phyloP scores from a whole-genome alignment of 306 rosid genomes.

The Astragalus membranaceus region DNA sequence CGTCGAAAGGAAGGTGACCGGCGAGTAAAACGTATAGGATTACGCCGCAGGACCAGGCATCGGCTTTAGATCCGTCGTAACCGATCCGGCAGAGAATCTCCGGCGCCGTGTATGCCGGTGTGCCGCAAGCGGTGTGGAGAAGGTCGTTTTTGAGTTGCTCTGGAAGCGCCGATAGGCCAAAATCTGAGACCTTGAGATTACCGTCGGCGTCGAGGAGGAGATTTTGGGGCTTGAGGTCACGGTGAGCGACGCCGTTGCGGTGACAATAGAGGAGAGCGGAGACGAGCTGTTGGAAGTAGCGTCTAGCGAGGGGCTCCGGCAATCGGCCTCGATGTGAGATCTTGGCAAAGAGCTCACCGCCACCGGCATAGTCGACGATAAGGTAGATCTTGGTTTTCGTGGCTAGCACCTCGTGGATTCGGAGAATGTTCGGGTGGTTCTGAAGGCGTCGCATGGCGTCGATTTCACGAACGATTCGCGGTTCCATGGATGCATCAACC shows the following conservation, averaged over 20 bases:
- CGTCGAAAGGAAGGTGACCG: constrained; percentile 68
- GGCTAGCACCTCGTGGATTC: constrained; percentile 80
- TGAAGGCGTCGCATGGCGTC: constrained; percentile 86
- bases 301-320: constrained; percentile 44
- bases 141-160: constrained; percentile 63
- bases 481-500: constrained; percentile 59
- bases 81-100: constrained; percentile 53
- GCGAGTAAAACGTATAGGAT: constrained; percentile 65
- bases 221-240: constrained; percentile 88
- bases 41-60: constrained; percentile 92
- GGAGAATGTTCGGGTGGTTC: constrained; percentile 64
- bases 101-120: constrained; percentile 88
- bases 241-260: constrained; percentile 71
- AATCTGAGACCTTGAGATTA: constrained; percentile 70
- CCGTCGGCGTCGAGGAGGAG: constrained; percentile 65
- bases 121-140: constrained; percentile 89
- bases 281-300: constrained; percentile 69
- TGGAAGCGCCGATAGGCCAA: constrained; percentile 86
- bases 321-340: constrained; percentile 44
- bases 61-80: constrained; percentile 78
- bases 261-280: constrained; percentile 77
- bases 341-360: constrained; percentile 73
- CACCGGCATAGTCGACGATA: constrained; percentile 71
- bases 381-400: constrained; percentile 79
- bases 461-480: constrained; percentile 66